Evolutionary conservation across 441 rosid genomes (phyloP).

Genomic region (Metrosideros polymorpha): DNA sequence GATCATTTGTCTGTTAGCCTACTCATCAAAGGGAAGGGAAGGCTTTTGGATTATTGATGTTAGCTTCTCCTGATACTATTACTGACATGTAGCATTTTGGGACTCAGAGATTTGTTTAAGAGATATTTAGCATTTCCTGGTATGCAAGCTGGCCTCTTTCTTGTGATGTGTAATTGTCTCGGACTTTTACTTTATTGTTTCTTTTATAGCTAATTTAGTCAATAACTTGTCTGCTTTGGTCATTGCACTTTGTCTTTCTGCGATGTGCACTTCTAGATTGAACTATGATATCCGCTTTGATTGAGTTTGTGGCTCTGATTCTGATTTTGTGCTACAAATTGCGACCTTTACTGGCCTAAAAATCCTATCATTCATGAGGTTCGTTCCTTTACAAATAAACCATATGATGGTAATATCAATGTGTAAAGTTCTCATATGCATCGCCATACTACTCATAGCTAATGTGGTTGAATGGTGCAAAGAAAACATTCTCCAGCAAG

Average conservation of each 20-base stretch:
- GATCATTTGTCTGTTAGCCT: background rate
- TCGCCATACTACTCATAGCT: background rate
- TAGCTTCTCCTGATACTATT: background rate
- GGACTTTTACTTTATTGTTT: background rate
- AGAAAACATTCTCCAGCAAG: background rate
- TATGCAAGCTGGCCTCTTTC: background rate
- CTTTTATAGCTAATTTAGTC: background rate
- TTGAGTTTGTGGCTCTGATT: background rate
- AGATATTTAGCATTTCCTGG: background rate
- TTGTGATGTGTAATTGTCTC: background rate
- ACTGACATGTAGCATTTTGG: background rate
- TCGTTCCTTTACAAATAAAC: background rate
- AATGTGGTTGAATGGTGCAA: background rate
- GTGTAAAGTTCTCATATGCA: fast-evolving
- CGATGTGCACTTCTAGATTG: background rate
- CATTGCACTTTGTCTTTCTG: background rate
- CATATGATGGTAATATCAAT: fast-evolving
- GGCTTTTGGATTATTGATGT: background rate
- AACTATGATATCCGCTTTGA: background rate
- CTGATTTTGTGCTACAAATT: background rate
- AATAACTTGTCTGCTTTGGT: background rate
- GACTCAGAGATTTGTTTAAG: background rate
- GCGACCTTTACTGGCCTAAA: background rate
- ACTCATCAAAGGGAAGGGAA: background rate
- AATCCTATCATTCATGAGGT: background rate